Conservation (phyloP, 2,329 filamentous ascomycete species). For the Microdochium nivale region DNA sequence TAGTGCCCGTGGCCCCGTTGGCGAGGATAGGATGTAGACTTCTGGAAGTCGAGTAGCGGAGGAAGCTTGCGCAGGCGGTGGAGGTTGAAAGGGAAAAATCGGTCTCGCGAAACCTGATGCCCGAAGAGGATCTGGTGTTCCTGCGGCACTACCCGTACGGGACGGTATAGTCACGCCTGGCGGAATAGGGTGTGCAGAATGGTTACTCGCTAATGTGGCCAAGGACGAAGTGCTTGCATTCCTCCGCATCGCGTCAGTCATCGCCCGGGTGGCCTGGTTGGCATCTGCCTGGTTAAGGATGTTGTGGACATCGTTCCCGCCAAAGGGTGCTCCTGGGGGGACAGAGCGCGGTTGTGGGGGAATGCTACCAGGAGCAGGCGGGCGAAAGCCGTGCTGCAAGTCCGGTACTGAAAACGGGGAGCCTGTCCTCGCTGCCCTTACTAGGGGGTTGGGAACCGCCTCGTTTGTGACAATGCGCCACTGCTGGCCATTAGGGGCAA, state of each 20-base stretch:
- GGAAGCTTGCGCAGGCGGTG: constrained; percentile 10
- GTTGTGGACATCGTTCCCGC: constrained; percentile 34
- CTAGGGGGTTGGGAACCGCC: constrained; percentile 14
- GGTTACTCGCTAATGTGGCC: constrained; percentile 21
- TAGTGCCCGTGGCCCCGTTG: constrained; percentile 48
- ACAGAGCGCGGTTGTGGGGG: constrained; percentile 12
- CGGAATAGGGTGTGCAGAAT: constrained; percentile 24
- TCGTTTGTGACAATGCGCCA: constrained; percentile 45
- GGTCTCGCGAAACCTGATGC: constrained; percentile 20
- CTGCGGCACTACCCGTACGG: constrained; percentile 34
- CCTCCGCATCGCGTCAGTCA: constrained; percentile 41
- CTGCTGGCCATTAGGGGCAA: constrained; percentile 40
- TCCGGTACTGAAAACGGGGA: constrained; percentile 14
- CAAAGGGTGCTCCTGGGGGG: constrained; percentile 22
- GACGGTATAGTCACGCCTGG: constrained; percentile 36
- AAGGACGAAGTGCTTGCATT: constrained; percentile 39
- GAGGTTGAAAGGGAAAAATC: constrained; percentile 4
- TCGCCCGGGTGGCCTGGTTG: constrained; percentile 29
- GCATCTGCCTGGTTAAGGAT: constrained; percentile 37
- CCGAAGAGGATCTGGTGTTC: constrained; percentile 35
- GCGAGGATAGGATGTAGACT: constrained; percentile 54
- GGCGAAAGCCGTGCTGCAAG: constrained; percentile 4
- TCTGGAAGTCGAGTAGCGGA: constrained; percentile 27
- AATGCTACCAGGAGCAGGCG: constrained; percentile 3
- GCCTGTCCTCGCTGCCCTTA: constrained; percentile 10